A percentile compares a stretch with the other conserved stretches of the same genome.
Evolutionary conservation across 2,329 filamentous ascomycete genomes (phyloP).

Genomic region (Macrophomina phaseolina): DNA sequence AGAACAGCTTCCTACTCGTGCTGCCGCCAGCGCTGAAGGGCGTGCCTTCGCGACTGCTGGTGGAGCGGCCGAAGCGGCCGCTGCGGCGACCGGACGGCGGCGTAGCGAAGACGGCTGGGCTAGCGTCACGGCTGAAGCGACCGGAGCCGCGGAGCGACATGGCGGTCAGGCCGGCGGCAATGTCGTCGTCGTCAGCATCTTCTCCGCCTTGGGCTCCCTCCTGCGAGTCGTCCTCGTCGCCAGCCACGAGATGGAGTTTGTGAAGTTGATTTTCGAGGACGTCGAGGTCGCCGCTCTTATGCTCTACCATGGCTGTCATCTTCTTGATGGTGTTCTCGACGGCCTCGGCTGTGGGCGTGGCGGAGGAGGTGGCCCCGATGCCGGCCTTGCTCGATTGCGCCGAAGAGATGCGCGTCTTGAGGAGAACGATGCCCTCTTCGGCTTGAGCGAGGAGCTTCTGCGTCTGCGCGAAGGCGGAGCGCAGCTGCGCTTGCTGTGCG

Average conservation of each 20-base stretch:
- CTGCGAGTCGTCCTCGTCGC: conserved; percentile 31
- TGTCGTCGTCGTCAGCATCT: conserved; percentile 13
- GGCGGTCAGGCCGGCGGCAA: conserved; percentile 26
- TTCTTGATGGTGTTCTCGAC: conserved; percentile 90
- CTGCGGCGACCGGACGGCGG: conserved; percentile 43
- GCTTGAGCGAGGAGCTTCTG: conserved; percentile 76
- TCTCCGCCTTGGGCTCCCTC: conserved; percentile 31
- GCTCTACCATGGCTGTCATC: conserved; percentile 91
- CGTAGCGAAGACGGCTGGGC: conserved; percentile 43
- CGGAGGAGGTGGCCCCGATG: conserved; percentile 38
- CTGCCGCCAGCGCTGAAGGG: conserved; percentile 38
- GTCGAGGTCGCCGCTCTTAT: conserved; percentile 88
- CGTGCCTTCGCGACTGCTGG: conserved; percentile 35
- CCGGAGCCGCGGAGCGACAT: conserved; percentile 29
- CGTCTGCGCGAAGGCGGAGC: conserved; percentile 75
- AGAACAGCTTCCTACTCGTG: conserved; percentile 43
- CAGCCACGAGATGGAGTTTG: conserved; percentile 55
- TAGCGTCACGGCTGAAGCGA: conserved; percentile 30
- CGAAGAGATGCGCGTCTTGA: conserved; percentile 77
- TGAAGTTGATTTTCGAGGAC: conserved; percentile 87
- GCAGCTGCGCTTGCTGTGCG: conserved; percentile 81
- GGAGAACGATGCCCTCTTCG: conserved; percentile 78
- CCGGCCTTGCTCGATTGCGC: conserved; percentile 57
- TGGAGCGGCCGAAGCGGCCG: conserved; percentile 32
- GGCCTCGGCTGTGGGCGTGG: conserved; percentile 84